Evolutionary conservation across 2,329 filamentous ascomycete genomes (phyloP).

Genomic region (Lachnellula hyalina): DNA sequence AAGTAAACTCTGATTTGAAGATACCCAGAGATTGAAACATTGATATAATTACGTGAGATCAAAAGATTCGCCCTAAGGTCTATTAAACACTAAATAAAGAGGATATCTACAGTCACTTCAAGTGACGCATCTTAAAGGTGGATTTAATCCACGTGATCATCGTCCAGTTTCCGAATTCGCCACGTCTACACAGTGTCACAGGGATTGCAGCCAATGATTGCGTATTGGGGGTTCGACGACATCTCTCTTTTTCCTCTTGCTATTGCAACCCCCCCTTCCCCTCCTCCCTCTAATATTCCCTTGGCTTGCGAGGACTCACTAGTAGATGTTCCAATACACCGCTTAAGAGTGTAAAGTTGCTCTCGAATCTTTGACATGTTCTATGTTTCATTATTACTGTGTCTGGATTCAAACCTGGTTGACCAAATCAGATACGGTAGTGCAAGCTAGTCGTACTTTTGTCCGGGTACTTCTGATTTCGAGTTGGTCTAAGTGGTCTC

Average conservation of each 20-base stretch:
- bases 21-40: background rate
- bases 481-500: no score
- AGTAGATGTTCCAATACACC: no score
- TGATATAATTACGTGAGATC: background rate
- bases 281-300: background rate
- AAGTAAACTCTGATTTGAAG: slow-evolving; percentile 11
- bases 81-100: background rate
- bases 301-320: background rate
- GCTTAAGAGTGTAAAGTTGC: no score
- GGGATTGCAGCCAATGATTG: background rate
- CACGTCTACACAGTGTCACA: background rate
- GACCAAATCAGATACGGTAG: no score
- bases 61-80: background rate
- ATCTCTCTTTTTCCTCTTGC: background rate
- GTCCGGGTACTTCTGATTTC: no score
- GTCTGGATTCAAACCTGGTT: no score
- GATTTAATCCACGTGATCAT: background rate
- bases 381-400: no score
- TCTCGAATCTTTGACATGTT: no score
- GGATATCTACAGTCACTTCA: background rate
- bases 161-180: background rate
- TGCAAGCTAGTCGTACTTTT: no score
- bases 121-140: background rate
- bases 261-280: background rate
- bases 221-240: background rate